These are phyloP conservation scores for Arabidopsis hybrid DNA, from an alignment of 441 rosid species.

Conservation along the genomic window DNA sequence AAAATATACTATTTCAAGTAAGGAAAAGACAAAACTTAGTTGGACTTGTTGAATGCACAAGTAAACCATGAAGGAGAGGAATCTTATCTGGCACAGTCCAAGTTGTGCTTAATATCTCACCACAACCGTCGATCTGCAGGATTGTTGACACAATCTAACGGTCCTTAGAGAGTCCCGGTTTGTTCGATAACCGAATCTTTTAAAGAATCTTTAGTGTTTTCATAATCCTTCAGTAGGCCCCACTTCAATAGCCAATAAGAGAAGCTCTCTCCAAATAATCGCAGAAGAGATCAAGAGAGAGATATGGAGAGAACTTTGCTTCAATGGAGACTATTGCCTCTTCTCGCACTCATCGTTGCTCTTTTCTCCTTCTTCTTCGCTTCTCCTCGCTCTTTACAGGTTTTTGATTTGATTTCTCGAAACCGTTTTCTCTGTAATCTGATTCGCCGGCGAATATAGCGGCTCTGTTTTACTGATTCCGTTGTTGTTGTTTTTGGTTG, in stretches of 20 bases:
- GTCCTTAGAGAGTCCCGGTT: constrained; percentile 12
- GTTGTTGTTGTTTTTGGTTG: neutral
- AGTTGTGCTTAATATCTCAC: constrained; percentile 20
- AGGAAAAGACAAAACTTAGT: too few relatives aligned
- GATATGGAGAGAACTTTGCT: constrained; percentile 50
- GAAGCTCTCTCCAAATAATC: neutral
- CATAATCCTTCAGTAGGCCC: constrained; percentile 24
- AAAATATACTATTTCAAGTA: too few relatives aligned
- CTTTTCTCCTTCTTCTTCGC: constrained; percentile 48
- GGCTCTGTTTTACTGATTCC: constrained; percentile 25
- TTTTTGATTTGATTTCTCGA: neutral
- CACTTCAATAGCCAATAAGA: constrained; percentile 23
- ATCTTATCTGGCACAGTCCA: constrained; percentile 19
- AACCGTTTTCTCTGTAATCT: neutral
- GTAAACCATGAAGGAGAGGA: constrained; percentile 19
- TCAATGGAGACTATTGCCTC: constrained; percentile 65
- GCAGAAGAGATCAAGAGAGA: neutral
- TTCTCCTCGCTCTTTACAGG: constrained; percentile 57
- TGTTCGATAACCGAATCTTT: constrained; percentile 21
- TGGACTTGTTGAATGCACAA: neutral
- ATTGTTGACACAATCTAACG: constrained; percentile 24
- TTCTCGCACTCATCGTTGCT: constrained; percentile 60
- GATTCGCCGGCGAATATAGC: constrained; percentile 7
- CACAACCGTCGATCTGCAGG: constrained; percentile 30
- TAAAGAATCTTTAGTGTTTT: constrained; percentile 34